Percentiles rank a stretch among this genome's conserved stretches.
phyloP scores from a whole-genome alignment of 208 protist genomes.

The Acanthamoeba healyi region DNA sequence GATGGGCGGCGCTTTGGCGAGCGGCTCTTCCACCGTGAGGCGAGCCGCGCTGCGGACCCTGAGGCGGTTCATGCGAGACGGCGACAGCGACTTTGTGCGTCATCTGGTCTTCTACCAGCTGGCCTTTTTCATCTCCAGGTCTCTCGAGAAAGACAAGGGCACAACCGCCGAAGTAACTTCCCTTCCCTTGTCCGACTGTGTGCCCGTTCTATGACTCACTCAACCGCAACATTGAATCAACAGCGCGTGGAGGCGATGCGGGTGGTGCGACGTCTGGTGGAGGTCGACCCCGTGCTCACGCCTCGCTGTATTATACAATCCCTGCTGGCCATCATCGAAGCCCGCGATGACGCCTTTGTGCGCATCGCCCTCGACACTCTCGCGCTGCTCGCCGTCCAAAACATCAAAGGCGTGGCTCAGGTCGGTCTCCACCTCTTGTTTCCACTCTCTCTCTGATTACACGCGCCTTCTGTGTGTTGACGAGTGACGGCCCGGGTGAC shows the following conservation, averaged over 20 bases:
- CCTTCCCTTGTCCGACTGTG: not conserved
- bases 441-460: no score
- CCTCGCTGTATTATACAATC: conserved; percentile 41
- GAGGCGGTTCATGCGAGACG: conserved; percentile 30
- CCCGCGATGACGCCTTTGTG: not conserved
- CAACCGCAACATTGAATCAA: no score
- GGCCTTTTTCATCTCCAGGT: conserved; percentile 22
- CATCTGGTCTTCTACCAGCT: conserved; percentile 1
- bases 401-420: conserved; percentile 62
- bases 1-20: not conserved
- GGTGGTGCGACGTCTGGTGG: not conserved
- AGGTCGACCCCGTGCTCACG: not conserved
- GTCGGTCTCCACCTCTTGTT: not conserved
- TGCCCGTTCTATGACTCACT: not conserved
- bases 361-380: conserved; percentile 40
- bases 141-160: conserved; percentile 39
- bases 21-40: not conserved
- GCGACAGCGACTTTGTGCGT: conserved; percentile 17
- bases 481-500: not conserved
- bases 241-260: conserved; percentile 75
- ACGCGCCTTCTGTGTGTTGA: not conserved
- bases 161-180: not conserved
- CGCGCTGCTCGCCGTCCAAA: conserved; percentile 13
- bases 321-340: conserved; percentile 5
- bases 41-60: conserved; percentile 25